These are phyloP conservation scores for Carex myosuroides DNA, from an alignment of 176 grass and related monocot genomes.

Conservation along the genomic window DNA sequence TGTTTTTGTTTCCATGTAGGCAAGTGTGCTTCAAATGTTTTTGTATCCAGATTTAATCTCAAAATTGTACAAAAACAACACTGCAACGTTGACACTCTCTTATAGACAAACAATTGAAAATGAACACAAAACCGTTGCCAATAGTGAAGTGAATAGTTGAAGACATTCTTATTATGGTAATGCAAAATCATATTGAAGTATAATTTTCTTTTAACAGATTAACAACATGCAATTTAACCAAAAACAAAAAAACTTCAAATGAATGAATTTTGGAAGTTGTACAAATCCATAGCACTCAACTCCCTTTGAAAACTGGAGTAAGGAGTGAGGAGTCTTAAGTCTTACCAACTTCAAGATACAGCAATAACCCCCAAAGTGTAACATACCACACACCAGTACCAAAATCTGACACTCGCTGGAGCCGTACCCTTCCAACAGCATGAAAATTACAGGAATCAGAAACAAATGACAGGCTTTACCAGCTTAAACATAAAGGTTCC, in stretches of 20 bases:
- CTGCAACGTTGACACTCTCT: background rate
- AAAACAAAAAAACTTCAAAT: background rate
- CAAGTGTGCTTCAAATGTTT: background rate
- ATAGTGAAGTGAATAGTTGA: background rate
- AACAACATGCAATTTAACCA: background rate
- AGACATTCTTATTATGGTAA: background rate
- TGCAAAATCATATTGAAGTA: background rate
- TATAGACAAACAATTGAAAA: background rate
- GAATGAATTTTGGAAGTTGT: background rate
- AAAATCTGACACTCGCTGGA: background rate
- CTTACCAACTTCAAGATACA: background rate
- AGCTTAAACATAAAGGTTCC: background rate
- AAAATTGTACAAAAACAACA: background rate
- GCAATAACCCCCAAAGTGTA: background rate
- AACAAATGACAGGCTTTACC: background rate
- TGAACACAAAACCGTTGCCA: background rate
- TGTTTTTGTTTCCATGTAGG: background rate
- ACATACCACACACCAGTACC: background rate
- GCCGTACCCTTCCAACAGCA: background rate
- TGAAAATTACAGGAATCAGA: background rate
- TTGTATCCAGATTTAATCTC: background rate
- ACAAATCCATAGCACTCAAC: background rate
- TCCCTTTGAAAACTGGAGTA: background rate
- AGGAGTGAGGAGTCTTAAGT: constrained; percentile 4
- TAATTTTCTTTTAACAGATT: background rate